Base-by-base conservation (phyloP, 164 flowering plant species). In the Dillenia suffruticosa region DNA sequence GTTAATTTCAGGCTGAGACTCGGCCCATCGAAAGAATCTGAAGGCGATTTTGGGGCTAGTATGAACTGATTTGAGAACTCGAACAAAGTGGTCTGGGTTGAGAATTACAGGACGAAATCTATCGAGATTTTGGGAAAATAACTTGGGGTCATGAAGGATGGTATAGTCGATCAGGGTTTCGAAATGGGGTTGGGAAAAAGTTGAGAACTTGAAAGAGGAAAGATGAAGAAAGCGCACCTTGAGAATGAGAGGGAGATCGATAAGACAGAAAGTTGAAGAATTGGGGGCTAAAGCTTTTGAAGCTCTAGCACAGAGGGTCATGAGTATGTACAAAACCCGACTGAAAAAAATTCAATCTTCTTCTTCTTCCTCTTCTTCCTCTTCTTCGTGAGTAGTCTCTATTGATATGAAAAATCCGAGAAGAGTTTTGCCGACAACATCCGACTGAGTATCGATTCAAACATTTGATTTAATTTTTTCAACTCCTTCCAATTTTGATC, bases 21-120 rank as follows among this genome's bases (percentile, higher is more conserved):
- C 75, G 1, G 74, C 84, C 95, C 88, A 86, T 3, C 75, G 55
- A 50, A 82, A 88, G 59, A 88, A 75, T 44, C 78, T 69, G 17
- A 84, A 46, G 15, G 84, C 89, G 13, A 72, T 19, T 17, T 61
- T 69, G 32, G 95, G 91, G 40, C 61, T 65, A 0, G 45, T 14
- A 10, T 72, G 59, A 43, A 82, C 63, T 16, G 75, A 77, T 48
- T 70, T 56, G 10, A 88, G 64, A 19, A 78, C 79, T 8, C 75
- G 59, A 2, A 73, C 10, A 2, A 88, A 74, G 73, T 79, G 63
- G 1, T 79, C 73, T 11, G 77, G 67, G 58, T 87, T 79, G 8
- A 24, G 2, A 57, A 84, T 52, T 0, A 81, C 54, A 2, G 54
- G 51, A 40, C 58, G 53, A 50, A 84, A 76, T 17, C 58, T 61